Evolutionary conservation across 2,329 filamentous ascomycete species (phyloP).

Genomic region (Trichoderma koningiopsis): DNA sequence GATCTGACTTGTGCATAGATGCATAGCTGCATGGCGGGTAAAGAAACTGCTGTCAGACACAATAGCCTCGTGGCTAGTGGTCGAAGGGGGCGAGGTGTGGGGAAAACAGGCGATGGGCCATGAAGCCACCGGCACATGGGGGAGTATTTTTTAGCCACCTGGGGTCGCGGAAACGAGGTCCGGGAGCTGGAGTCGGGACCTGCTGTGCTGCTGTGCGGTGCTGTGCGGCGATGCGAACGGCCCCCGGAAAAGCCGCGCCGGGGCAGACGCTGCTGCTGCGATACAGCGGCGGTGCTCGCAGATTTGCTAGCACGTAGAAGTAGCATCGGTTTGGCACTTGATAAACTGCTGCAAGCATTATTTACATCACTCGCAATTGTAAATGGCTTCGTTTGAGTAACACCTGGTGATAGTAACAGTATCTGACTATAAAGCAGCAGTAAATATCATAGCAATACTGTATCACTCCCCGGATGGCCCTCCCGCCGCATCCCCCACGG

Average conservation of each 20-base stretch:
- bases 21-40: neutral
- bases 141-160: neutral
- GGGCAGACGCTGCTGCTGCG: neutral
- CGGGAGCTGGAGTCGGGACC: conserved; percentile 17
- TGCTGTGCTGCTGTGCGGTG: neutral
- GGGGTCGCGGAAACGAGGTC: conserved; percentile 4
- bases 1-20: neutral
- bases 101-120: neutral
- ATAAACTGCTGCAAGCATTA: neutral
- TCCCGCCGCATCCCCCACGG: conserved; percentile 6
- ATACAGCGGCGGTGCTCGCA: neutral
- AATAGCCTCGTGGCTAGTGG: neutral
- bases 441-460: neutral
- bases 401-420: too few relatives aligned
- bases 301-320: neutral
- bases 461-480: neutral
- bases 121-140: neutral
- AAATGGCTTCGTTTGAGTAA: neutral
- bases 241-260: neutral
- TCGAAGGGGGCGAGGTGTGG: neutral
- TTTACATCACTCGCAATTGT: neutral
- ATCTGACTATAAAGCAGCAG: too few relatives aligned
- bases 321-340: neutral
- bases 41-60: neutral
- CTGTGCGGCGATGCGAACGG: neutral